Conservation (phyloP, 2,329 filamentous ascomycete genomes). For the Alternaria novae-zelandiae region DNA sequence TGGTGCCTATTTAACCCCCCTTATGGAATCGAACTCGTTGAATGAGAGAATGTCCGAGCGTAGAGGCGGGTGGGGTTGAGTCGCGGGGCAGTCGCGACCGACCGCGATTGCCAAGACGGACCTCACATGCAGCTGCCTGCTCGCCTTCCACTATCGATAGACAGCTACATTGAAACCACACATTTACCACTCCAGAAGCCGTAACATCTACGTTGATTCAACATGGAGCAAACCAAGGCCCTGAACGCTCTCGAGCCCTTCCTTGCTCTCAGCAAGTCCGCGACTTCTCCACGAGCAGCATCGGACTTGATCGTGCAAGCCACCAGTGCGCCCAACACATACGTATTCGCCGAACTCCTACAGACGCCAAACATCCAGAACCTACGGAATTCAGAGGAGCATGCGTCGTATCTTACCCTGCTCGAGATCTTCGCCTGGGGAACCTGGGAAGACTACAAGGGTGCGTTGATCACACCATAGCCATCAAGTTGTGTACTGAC, state of each 20-base stretch:
- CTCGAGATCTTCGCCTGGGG: slow-evolving; percentile 93
- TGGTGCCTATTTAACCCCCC: background rate
- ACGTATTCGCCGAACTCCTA: slow-evolving; percentile 93
- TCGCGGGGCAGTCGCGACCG: slow-evolving; percentile 29
- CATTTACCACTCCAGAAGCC: background rate
- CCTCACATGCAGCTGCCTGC: slow-evolving; percentile 17
- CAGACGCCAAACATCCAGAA: slow-evolving; percentile 78
- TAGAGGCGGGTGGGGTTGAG: slow-evolving; percentile 8
- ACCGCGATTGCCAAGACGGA: slow-evolving; percentile 24
- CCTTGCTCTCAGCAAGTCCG: slow-evolving; percentile 84
- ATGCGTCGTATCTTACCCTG: slow-evolving; percentile 68
- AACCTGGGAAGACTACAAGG: slow-evolving; percentile 79
- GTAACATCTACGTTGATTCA: background rate
- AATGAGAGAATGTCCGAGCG: background rate
- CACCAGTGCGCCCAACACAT: slow-evolving; percentile 88
- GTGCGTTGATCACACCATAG: slow-evolving; percentile 46
- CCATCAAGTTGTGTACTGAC: slow-evolving; percentile 3
- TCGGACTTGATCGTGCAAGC: slow-evolving; percentile 86
- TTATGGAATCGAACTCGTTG: background rate
- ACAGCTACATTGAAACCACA: background rate
- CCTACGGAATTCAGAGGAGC: slow-evolving; percentile 69
- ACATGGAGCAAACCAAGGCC: slow-evolving; percentile 75
- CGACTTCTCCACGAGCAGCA: slow-evolving; percentile 81
- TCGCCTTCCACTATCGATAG: slow-evolving; percentile 5
- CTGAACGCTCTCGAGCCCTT: slow-evolving; percentile 78